Evolutionary conservation across 768 basidiomycete genomes (phyloP), one percentile per base, ranked within the genome.

Genomic region (Phlebiopsis flavidoalba): DNA sequence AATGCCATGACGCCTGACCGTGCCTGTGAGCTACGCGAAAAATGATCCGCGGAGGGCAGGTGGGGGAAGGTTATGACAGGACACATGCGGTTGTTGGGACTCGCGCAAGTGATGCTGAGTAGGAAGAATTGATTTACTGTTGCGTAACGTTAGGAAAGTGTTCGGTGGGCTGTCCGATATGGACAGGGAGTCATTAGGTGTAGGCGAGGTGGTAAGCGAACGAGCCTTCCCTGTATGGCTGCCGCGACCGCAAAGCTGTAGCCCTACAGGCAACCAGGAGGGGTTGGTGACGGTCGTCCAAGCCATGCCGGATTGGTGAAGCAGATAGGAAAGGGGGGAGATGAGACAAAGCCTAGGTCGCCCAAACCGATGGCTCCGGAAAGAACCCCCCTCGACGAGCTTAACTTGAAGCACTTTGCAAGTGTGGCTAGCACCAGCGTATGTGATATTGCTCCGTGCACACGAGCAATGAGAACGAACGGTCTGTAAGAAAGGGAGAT

Each of bases 321-420:
- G 72, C 60, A 58, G 46, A n/a, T 62, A n/a, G 50, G 68, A 71
- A 52, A n/a, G n/a, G n/a, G 68, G 59, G 56, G 51, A 64, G n/a
- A 46, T 52, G 63, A 40, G 74, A 74, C 43, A 78, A n/a, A 68
- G 70, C 76, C 73, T 26, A 77, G 61, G 53, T 86, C 84, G 53
- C 83, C 85, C 72, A n/a, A n/a, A n/a, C n/a, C n/a, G n/a, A 89
- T 82, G 24, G 88, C 86, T 60, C 85, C 85, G 26, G 81, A 82
- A 59, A 90, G 74, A 64, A n/a, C n/a, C n/a, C n/a, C n/a, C n/a
- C 77, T 78, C 46, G 79, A 81, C 1, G 76, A 72, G 8, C 72
- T n/a, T 65, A 57, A 77, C 81, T 53, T 79, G 79, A 0, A n/a
- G 83, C 79, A 19, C 75, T 75, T 71, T 70, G 64, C 67, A 77